A percentile compares a stretch with the other conserved stretches of the same genome.
Conservation (phyloP, 1,284 basidiomycete genomes). For the Ganoderma resinaceum region DNA sequence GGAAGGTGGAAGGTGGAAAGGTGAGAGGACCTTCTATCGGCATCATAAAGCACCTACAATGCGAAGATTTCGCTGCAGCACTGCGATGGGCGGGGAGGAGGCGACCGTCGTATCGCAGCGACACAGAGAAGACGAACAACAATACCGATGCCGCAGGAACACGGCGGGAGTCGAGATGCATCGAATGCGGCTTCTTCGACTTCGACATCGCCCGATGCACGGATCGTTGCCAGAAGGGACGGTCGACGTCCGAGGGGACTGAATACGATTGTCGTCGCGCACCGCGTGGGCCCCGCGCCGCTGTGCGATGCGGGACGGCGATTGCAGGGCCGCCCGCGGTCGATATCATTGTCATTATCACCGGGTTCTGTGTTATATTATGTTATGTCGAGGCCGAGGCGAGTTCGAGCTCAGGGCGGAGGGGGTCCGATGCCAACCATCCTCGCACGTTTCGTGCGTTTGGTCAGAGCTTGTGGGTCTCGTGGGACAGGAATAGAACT, state of each 20-base stretch:
- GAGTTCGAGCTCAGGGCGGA: neutral
- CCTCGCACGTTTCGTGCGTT: neutral
- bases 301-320: neutral
- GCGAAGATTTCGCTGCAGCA: neutral
- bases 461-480: neutral
- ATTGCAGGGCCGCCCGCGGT: neutral
- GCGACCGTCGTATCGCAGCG: neutral
- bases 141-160: neutral
- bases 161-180: conserved; percentile 2
- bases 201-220: conserved; percentile 2
- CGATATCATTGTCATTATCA: neutral
- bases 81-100: neutral
- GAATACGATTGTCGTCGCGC: neutral
- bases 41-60: neutral
- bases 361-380: neutral
- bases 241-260: neutral
- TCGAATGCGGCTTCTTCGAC: conserved; percentile 2
- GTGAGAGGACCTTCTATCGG: neutral
- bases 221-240: neutral
- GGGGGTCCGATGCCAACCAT: no score
- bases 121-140: neutral
- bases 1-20: neutral
- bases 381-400: conserved; percentile 1
- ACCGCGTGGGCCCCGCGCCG: neutral
- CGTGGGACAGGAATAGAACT: neutral